Base-by-base conservation (phyloP, 768 basidiomycete species). In the Cyclocybe aegerita region DNA sequence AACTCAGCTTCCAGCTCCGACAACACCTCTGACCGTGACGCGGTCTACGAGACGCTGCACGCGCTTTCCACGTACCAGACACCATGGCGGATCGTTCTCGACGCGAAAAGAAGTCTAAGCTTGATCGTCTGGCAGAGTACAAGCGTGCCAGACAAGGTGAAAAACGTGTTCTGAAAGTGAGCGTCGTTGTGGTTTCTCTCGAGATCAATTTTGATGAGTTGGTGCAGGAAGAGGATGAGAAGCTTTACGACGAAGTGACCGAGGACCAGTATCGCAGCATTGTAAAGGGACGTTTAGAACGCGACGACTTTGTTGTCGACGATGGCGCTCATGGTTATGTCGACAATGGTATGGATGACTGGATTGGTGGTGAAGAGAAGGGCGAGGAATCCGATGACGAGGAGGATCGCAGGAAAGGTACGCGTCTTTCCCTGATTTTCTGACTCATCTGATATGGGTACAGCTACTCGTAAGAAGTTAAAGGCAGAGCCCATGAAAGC, bases 331-430 rank as follows among this genome's bases (percentile, higher is more conserved):
- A 76, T 10, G 97, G 93, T 4, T 98, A 99, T 60, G 85, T 88
- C 65, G 97, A 99, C 72, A 92, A 97, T 63, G 97, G 97, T 4
- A 86, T 93, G 85, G 97, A 98, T 51, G 94, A 96, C 61, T 98
- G 92, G 87, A 81, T 79, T 31, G 79, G 77, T 23, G 80, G 73
- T 7, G 75, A 78, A 29, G 75, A 79, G 41, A 77, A 80, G n/a
- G 54, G 7, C 29, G 76, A 78, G 6, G 80, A 85, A 10, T 73
- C 71, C 7, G 83, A 82, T 46, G 80, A 80, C 37, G 84, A 83
- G 12, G 70, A 70, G 4, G 68, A 71, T 30, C 75, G 70, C 60
- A 75, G 68, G 62, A 77, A 71, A 60, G 55, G 78, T 76, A 50
- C 48, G 75, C 62, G 7, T 3, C 36, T 4, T 11, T 40, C 33